Base-by-base conservation (phyloP, 1,284 basidiomycete species). In the Moesziomyces antarcticus region DNA sequence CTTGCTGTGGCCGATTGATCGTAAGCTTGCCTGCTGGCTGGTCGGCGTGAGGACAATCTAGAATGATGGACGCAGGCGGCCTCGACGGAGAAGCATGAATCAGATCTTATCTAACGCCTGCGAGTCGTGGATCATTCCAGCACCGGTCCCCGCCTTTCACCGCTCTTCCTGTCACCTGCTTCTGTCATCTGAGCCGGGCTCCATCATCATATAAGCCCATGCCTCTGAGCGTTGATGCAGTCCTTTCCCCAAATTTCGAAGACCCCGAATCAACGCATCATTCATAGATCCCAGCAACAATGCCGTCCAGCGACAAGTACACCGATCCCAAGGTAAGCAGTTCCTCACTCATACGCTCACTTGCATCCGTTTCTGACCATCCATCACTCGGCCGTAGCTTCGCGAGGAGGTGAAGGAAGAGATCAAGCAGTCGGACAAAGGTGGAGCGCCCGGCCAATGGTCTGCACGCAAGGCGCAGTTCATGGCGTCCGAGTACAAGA, bases 241-340 rank as follows among this genome's bases (percentile, higher is more conserved):
- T n/a, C 24, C 24, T 48, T 13, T 13, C 14, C 22, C 18, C 54
- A n/a, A 33, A 40, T 30, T 41, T 18, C 16, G n/a, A 10, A 51
- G 11, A 40, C 8, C 48, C 18, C 33, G n/a, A 4, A 20, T 6
- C 35, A 7, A 25, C 4, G 20, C 25, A 35, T 18, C 21, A 21
- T 11, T 13, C 43, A 22, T 13, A 20, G 8, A 7, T 24, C 10
- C 43, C 6, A 51, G 21, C 25, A 47, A 64, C 50, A 16, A 72
- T 72, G 64, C 69, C 63, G 48, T 67, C 69, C 49, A 50, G 63
- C 46, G 60, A 72, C 63, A 72, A 72, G 64, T 72, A 72, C 55
- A 63, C 69, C 46, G 69, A 72, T 48, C 69, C 69, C 56, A 56
- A 72, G 59, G 69, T 72, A 53, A 58, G 58, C 43, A 10, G 14